Base-by-base conservation (phyloP, 805 yeast genomes). In the Nakazawaea ambrosiae region DNA sequence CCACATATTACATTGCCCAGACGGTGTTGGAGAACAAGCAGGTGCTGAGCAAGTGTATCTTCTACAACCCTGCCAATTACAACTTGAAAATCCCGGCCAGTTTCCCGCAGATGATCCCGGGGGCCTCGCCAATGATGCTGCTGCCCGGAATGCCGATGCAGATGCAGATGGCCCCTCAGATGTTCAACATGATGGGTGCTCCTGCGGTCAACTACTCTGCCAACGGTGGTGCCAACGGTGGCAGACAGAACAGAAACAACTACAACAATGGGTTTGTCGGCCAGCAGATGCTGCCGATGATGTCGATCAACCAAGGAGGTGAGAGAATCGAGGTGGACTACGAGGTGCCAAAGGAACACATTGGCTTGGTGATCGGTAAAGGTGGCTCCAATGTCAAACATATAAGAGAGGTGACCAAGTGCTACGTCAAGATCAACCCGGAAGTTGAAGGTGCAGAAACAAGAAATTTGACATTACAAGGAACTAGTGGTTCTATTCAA, bases 361-460 rank as follows among this genome's bases (percentile, higher is more conserved):
- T 87, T 27, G 96, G 96, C 1, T 74, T 84, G 27, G 79, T 87
- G 20, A 87, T 87, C 42, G 96, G 96, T 1, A 84, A 78, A 57
- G 86, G 87, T 23, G 96, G 96, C 15, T 76, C 81, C 49, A 82
- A 80, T 48, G 80, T 87, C 41, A 81, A 78, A 50, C 86, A 82
- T 44, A 78, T 87, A 34, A 71, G 90, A 44, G 79, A 78, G 42
- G 66, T 75, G 20, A 76, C 90, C 16, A 90, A 94, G 23, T 73
- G 86, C 32, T 78, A 80, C 41, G 84, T 87, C 20, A 73, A 75
- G 45, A 81, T 87, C 37, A 84, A 77, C 45, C 75, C 68, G 26
- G 71, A 69, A 15, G 63, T 62, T 18, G 77, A 74, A 1, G 81
- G 75, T 40, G 60, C 63, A 18, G 60, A 67, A 24, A 85, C 81